Evolutionary conservation across 495 filamentous ascomycete species (phyloP).

Genomic region (Parathielavia hyrcaniae): DNA sequence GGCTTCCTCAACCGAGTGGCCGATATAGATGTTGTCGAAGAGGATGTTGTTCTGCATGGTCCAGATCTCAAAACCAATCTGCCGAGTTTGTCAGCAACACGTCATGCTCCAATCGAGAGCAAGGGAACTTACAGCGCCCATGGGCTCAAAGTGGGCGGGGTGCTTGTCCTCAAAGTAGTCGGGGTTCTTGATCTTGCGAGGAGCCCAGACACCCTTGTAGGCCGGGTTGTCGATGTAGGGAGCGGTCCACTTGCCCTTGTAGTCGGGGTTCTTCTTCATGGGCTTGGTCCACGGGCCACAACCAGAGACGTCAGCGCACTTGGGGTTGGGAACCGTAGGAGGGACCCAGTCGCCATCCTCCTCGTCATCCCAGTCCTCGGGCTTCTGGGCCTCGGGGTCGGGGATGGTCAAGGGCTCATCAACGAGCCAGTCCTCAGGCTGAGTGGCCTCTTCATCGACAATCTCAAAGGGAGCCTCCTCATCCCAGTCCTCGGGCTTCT

Average conservation of each 20-base stretch:
- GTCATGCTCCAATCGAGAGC: not conserved
- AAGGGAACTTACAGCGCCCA: slow-evolving; percentile 73
- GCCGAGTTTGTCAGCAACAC: slow-evolving; percentile 7
- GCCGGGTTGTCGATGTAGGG: slow-evolving; percentile 95
- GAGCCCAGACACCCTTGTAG: slow-evolving; percentile 95
- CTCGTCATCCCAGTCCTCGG: slow-evolving; percentile 99
- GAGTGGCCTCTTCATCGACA: slow-evolving; percentile 82
- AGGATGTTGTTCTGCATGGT: slow-evolving; percentile 99
- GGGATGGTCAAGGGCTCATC: slow-evolving; percentile 79
- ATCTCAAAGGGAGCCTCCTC: slow-evolving; percentile 97
- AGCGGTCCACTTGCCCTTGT: slow-evolving; percentile 98
- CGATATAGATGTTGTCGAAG: slow-evolving; percentile 99
- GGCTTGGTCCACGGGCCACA: slow-evolving; percentile 92
- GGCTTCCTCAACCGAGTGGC: slow-evolving; percentile 92
- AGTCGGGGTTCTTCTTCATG: slow-evolving; percentile 89
- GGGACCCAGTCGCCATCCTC: slow-evolving; percentile 98
- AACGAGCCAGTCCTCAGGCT: slow-evolving; percentile 94
- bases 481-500: slow-evolving; percentile 98
- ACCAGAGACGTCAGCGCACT: slow-evolving; percentile 88
- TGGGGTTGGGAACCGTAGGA: slow-evolving; percentile 90
- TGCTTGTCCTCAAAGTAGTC: slow-evolving; percentile 97
- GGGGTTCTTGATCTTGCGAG: slow-evolving; percentile 95
- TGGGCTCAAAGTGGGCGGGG: slow-evolving; percentile 93
- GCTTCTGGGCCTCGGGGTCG: slow-evolving; percentile 97
- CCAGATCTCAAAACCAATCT: slow-evolving; percentile 96